Evolutionary conservation across 2,329 filamentous ascomycete genomes (phyloP), one percentile per base, ranked within the genome.

Genomic region (Alternaria alternata): DNA sequence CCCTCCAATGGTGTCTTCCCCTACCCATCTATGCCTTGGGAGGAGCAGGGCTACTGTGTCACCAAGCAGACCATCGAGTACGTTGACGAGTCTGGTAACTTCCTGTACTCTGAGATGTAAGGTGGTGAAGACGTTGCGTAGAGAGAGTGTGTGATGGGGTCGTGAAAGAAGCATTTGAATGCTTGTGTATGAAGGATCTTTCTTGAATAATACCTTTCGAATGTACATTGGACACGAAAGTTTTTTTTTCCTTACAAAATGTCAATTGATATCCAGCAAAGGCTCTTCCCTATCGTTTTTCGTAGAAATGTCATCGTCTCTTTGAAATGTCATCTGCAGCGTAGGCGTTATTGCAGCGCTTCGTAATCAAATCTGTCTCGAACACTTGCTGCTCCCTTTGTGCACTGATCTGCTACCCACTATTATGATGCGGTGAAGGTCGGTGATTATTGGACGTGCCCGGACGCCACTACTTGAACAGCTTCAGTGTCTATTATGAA

Each of bases 21-120:
- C n/a, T 63, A 64, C 55, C 65, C 63, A 20, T 63, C 57, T 8
- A 49, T 67, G 28, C 67, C 63, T 24, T 72, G 70, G 65, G 63
- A 70, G 30, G 73, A 74, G 63, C 48, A 67, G 54, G 73, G 74
- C 1, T 75, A 75, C 64, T 78, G 76, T 46, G 62, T 68, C 11
- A 70, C 51, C 41, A 60, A 72, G 62, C 71, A 75, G 65, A 74
- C 69, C 18, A 69, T 78, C 51, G 65, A 74, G 64, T 78, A 78
- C 49, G 75, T 78, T 4, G 73, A 78, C 54, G 57, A 63, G 56
- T 56, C 65, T 7, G 76, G 76, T 43, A 73, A 76, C 42, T 73
- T 72, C 61, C 57, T 77, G 61, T 75, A 75, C 51, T 58, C 63
- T 49, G 68, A 66, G 55, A 69, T 64, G 68, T 65, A 59, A 58